Conservation (phyloP, 495 filamentous ascomycete species). For the Cenococcum geophilum region DNA sequence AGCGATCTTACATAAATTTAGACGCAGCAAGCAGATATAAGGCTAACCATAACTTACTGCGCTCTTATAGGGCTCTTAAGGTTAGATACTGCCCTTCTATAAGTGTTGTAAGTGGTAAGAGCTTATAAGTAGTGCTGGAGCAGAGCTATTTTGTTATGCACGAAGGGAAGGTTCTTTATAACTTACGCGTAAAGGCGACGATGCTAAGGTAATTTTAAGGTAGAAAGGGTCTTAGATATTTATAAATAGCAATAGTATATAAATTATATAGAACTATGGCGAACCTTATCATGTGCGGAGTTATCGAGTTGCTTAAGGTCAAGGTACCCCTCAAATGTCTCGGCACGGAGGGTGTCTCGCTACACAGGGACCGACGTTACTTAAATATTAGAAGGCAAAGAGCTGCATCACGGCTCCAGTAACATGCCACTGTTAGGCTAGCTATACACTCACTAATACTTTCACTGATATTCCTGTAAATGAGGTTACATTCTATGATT, state of each 20-base stretch:
- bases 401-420: no score
- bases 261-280: neutral
- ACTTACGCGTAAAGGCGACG: constrained; percentile 18
- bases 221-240: constrained; percentile 3
- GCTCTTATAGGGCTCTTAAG: constrained; percentile 9
- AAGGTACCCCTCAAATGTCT: constrained; percentile 2
- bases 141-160: constrained; percentile 12
- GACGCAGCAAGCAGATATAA: neutral
- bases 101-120: constrained; percentile 4
- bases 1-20: neutral
- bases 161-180: constrained; percentile 8
- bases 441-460: no score
- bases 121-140: constrained; percentile 11
- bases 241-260: neutral
- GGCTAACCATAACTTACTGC: neutral
- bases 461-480: no score
- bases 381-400: no score
- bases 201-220: constrained; percentile 22
- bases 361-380: neutral
- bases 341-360: constrained; percentile 6
- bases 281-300: neutral
- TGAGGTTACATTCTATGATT: no score
- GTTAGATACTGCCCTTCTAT: constrained; percentile 9
- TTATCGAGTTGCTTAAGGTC: neutral
- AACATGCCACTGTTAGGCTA: no score